Evolutionary conservation across 2,329 filamentous ascomycete genomes (phyloP), one percentile per base, ranked within the genome.

Genomic region (Penicillium verrucosum): DNA sequence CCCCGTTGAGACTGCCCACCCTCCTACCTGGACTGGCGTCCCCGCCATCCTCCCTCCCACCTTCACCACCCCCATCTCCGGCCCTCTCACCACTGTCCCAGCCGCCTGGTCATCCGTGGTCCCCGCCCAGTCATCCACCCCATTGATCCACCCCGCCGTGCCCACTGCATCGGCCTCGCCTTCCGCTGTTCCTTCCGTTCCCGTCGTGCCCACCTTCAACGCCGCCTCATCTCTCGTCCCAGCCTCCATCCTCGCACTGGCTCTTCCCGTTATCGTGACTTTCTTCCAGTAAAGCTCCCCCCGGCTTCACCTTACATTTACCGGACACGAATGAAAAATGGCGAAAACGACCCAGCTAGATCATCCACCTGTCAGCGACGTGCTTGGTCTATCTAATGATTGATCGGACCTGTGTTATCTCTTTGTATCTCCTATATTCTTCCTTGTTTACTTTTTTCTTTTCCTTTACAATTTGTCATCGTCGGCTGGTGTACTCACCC

Each of bases 21-120:
- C 25, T 42, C 25, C 25, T n/a, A 34, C 29, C 2, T 34, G 29
- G 18, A 25, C 37, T 9, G 36, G 12, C 18, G 18, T 27, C 38
- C 16, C 49, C 12, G 27, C 54, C 16, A 46, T 55, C 30, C 30
- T 65, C 3, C 56, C 63, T 32, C 59, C 63, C 23, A 62, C 60
- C 44, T 60, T 59, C 47, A 64, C 60, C 27, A 65, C 61, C 25
- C 63, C 63, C 36, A 65, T 64, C 41, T 41, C 40, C 5, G 56
- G 60, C 5, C 64, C 63, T 10, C 59, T 57, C 30, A 57, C 56
- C 21, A 63, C 62, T 9, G 57, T 55, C 5, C 54, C 61, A 0
- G 56, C 63, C 2, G 23, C 32, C 14, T 65, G 57, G 38, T 50
- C 34, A 36, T 54, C 55, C 16, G 32, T 45, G 21, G 51, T 27